Percentiles rank a stretch among this genome's conserved stretches.
Conservation (phyloP, 768 basidiomycete species). For the Trichaptum fuscoviolaceum region DNA sequence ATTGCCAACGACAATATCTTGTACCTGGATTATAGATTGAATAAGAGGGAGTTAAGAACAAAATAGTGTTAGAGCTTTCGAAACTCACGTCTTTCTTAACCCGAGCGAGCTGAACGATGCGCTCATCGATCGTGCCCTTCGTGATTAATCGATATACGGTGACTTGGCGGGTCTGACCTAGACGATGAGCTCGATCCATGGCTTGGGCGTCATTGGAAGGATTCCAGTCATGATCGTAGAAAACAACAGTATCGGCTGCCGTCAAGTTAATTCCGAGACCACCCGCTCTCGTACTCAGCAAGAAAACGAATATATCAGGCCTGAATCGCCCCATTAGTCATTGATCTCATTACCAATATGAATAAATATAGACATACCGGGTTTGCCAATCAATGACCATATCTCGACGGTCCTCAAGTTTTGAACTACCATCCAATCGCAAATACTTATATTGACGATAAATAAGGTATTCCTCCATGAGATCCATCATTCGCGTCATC, state of each 20-base stretch:
- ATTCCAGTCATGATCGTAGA: conserved; percentile 96
- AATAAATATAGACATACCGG: conserved; percentile 45
- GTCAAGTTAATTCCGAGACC: conserved; percentile 96
- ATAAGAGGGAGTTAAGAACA: conserved; percentile 7
- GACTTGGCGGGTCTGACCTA: conserved; percentile 95
- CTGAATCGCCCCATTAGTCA: conserved; percentile 29
- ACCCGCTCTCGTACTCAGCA: conserved; percentile 91
- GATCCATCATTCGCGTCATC: conserved; percentile 99
- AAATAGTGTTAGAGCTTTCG: neutral
- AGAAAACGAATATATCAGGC: conserved; percentile 84
- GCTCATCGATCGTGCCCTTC: conserved; percentile 92
- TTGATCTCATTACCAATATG: neutral
- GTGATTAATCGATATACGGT: conserved; percentile 95
- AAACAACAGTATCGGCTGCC: conserved; percentile 92
- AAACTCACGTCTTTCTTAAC: conserved; percentile 89
- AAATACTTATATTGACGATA: conserved; percentile 96
- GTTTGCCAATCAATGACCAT: conserved; percentile 99
- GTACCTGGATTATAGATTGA: conserved; percentile 53
- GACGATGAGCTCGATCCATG: conserved; percentile 96
- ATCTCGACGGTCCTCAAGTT: conserved; percentile 92
- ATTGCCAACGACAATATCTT: conserved; percentile 98
- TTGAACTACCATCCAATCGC: conserved; percentile 88
- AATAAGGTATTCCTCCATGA: conserved; percentile 98
- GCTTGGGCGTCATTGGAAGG: conserved; percentile 97
- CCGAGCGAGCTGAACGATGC: conserved; percentile 91